A percentile compares a stretch with the other conserved stretches of the same genome.
These are phyloP conservation scores for Suzukiozyma palmioleophila DNA, from an alignment of 1,139 yeast species.

Conservation along the genomic window DNA sequence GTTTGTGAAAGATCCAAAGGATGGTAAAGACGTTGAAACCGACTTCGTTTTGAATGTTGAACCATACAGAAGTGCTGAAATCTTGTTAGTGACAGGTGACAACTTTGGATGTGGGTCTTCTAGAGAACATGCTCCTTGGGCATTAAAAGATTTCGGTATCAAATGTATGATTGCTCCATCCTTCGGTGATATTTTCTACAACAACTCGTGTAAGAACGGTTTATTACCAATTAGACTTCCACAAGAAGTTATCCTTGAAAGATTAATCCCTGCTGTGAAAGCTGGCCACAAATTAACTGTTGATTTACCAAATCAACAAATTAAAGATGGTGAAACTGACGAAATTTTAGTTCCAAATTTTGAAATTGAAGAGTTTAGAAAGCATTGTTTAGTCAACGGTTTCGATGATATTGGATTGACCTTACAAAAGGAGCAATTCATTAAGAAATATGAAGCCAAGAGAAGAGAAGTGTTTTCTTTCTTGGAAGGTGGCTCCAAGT, in stretches of 20 bases:
- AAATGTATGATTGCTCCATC: constrained; percentile 95
- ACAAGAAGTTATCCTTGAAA: constrained; percentile 63
- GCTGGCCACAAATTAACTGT: constrained; percentile 69
- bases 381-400: constrained; percentile 90
- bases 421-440: constrained; percentile 78
- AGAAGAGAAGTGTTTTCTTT: constrained; percentile 83
- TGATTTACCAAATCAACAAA: constrained; percentile 83
- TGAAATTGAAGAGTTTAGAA: constrained; percentile 86
- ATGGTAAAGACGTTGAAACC: constrained; percentile 76
- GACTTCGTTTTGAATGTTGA: constrained; percentile 84
- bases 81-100: constrained; percentile 89
- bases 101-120: constrained; percentile 99
- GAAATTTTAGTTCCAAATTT: constrained; percentile 76
- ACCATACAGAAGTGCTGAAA: constrained; percentile 76
- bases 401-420: constrained; percentile 96
- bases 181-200: constrained; percentile 96
- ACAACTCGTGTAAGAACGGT: constrained; percentile 94
- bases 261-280: constrained; percentile 74
- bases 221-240: constrained; percentile 85
- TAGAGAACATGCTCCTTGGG: constrained; percentile 99
- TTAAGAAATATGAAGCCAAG: constrained; percentile 63
- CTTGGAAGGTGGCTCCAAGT: constrained; percentile 79
- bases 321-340: constrained; percentile 59
- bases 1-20: constrained; percentile 55
- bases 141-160: constrained; percentile 94